A percentile compares a stretch with the other conserved stretches of the same genome.
These are phyloP conservation scores for Oryza coarctata DNA, from an alignment of 176 grass and related monocot species.

Conservation along the genomic window DNA sequence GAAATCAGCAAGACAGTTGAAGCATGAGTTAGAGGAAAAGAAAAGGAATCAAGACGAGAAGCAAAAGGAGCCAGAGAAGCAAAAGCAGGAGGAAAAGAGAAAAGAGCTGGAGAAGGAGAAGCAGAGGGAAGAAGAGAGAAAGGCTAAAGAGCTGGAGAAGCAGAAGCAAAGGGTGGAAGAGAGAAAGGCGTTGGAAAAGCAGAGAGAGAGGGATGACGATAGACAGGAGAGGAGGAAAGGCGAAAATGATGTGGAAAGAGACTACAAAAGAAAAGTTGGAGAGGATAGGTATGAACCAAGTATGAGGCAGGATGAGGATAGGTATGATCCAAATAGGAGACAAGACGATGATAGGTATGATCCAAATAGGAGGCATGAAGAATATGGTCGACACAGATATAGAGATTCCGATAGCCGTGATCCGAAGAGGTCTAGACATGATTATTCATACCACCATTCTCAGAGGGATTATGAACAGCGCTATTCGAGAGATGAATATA, in stretches of 20 bases:
- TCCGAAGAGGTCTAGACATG: constrained; percentile 57
- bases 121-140: constrained; percentile 27
- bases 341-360: neutral
- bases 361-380: constrained; percentile 36
- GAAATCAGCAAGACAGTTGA: constrained; percentile 24
- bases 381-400: constrained; percentile 27
- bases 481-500: constrained; percentile 54
- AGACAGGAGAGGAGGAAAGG: constrained; percentile 34
- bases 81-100: constrained; percentile 38
- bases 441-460: constrained; percentile 40
- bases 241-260: constrained; percentile 38
- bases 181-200: constrained; percentile 20
- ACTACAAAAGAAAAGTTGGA: constrained; percentile 37
- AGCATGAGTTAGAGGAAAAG: constrained; percentile 13
- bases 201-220: constrained; percentile 30
- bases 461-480: constrained; percentile 54
- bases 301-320: constrained; percentile 27
- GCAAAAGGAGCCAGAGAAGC: constrained; percentile 32
- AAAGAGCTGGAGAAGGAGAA: constrained; percentile 28
- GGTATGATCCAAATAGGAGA: constrained; percentile 43
- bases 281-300: constrained; percentile 63
- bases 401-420: constrained; percentile 45
- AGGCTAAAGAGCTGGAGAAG: constrained; percentile 7
- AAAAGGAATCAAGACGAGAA: constrained; percentile 26
- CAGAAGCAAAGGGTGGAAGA: constrained; percentile 15